A percentile compares a stretch with the other conserved stretches of the same genome.
These are phyloP conservation scores for Trichosporon asahii DNA, from an alignment of 1,284 basidiomycete species.

Conservation along the genomic window DNA sequence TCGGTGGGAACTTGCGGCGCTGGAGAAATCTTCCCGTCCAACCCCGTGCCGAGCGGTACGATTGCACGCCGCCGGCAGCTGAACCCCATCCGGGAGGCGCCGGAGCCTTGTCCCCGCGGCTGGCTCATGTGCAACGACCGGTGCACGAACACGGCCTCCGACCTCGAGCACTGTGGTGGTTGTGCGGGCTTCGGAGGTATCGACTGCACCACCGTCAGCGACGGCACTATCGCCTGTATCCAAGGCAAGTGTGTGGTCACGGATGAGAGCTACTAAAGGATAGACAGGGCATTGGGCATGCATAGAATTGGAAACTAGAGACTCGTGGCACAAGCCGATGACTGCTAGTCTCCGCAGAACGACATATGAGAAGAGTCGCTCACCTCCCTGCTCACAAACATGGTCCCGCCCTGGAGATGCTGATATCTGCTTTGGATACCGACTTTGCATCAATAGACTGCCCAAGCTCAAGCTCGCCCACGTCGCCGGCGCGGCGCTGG, in stretches of 20 bases:
- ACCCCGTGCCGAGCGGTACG: not conserved
- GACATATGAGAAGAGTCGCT: too few relatives aligned
- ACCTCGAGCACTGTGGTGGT: conserved; percentile 24
- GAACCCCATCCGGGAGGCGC: not conserved
- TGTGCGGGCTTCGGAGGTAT: conserved; percentile 19
- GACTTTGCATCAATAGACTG: too few relatives aligned
- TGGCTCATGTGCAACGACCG: conserved; percentile 5
- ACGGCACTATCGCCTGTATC: conserved; percentile 10
- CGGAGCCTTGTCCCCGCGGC: conserved; percentile 1
- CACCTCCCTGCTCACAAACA: too few relatives aligned
- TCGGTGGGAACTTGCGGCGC: not conserved
- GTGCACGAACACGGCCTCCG: conserved; percentile 12
- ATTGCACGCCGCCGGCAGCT: not conserved
- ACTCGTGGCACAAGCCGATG: too few relatives aligned
- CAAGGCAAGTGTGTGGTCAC: conserved; percentile 16
- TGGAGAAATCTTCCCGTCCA: not conserved
- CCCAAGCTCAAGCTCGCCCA: too few relatives aligned
- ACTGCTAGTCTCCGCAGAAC: too few relatives aligned
- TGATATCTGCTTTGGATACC: too few relatives aligned
- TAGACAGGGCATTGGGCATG: not conserved
- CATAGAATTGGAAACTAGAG: not conserved
- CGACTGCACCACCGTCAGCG: conserved; percentile 22
- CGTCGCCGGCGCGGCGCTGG: not conserved
- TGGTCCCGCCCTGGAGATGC: too few relatives aligned
- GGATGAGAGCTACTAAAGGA: not conserved